A percentile compares a stretch with the other conserved stretches of the same genome.
phyloP scores from a whole-genome alignment of 148 eudicot genomes.

The Rhododendron ovatum region DNA sequence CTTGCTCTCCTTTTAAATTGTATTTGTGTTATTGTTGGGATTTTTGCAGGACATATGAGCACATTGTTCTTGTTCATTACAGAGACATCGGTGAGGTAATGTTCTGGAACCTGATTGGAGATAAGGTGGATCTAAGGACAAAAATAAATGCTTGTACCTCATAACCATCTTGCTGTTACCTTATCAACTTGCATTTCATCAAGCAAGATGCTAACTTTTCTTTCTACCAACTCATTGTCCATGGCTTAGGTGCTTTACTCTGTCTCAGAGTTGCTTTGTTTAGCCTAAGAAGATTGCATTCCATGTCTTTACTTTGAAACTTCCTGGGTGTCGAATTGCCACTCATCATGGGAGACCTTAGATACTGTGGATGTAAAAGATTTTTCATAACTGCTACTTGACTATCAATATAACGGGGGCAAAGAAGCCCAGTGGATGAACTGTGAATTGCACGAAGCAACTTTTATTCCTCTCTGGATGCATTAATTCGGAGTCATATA shows the following conservation, averaged over 20 bases:
- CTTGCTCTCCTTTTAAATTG: not conserved
- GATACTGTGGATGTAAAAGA: not conserved
- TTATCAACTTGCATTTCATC: not conserved
- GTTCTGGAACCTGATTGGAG: slow-evolving; percentile 2
- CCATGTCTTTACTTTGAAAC: not conserved
- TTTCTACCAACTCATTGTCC: not conserved
- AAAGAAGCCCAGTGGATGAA: not conserved
- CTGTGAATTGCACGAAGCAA: not conserved
- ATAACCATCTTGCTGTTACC: not conserved
- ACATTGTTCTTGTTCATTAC: slow-evolving; percentile 98
- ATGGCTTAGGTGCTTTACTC: not conserved
- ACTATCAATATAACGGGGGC: not conserved
- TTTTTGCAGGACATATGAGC: slow-evolving; percentile 66
- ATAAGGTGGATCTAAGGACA: not conserved
- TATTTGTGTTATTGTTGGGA: not conserved
- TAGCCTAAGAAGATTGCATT: not conserved
- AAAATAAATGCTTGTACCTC: not conserved
- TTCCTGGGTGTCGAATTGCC: not conserved
- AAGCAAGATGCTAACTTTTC: not conserved
- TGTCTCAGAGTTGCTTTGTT: not conserved
- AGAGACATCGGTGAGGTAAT: slow-evolving; percentile 81
- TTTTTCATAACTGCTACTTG: not conserved
- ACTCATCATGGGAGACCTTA: not conserved
- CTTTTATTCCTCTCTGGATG: not conserved
- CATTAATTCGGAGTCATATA: not conserved